phyloP scores from a whole-genome alignment of 805 yeast genomes.

The Saccharomyces cerevisiae region DNA sequence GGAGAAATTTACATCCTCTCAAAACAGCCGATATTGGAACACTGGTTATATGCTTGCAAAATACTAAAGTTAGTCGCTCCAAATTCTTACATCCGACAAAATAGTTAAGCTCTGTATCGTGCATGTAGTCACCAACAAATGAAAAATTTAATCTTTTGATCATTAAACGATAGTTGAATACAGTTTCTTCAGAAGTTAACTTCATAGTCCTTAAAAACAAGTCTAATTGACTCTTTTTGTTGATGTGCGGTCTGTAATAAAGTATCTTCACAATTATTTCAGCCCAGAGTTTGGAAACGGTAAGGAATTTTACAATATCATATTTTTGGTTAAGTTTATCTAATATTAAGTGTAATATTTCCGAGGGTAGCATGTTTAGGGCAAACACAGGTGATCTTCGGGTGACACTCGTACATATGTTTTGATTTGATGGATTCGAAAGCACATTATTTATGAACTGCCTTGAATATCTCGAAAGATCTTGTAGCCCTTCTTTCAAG shows the following conservation, averaged over 20 bases:
- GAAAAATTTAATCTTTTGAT: conserved; percentile 77
- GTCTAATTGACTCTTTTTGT: conserved; percentile 46
- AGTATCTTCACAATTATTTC: conserved; percentile 65
- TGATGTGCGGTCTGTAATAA: conserved; percentile 80
- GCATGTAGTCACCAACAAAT: conserved; percentile 58
- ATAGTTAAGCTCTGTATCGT: conserved; percentile 51
- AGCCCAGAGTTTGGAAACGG: conserved; percentile 79
- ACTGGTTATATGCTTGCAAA: conserved; percentile 60
- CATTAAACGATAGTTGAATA: conserved; percentile 59
- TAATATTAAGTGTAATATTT: conserved; percentile 55
- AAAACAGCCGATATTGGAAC: conserved; percentile 55
- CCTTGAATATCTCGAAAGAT: conserved; percentile 13
- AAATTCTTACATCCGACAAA: conserved; percentile 65
- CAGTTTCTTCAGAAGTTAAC: conserved; percentile 32
- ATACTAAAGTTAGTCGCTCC: conserved; percentile 79
- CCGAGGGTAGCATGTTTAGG: conserved; percentile 38
- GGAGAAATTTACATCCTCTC: conserved; percentile 58
- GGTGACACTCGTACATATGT: not conserved
- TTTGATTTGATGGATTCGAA: conserved; percentile 1
- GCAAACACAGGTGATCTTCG: conserved; percentile 16
- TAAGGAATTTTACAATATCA: conserved; percentile 52
- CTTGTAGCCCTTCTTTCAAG: conserved; percentile 15
- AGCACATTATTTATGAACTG: conserved; percentile 7
- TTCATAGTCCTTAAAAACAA: conserved; percentile 31
- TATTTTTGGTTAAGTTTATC: conserved; percentile 52